Conservation (phyloP, 2,329 filamentous ascomycete species). For the Chaetomium globosum region DNA sequence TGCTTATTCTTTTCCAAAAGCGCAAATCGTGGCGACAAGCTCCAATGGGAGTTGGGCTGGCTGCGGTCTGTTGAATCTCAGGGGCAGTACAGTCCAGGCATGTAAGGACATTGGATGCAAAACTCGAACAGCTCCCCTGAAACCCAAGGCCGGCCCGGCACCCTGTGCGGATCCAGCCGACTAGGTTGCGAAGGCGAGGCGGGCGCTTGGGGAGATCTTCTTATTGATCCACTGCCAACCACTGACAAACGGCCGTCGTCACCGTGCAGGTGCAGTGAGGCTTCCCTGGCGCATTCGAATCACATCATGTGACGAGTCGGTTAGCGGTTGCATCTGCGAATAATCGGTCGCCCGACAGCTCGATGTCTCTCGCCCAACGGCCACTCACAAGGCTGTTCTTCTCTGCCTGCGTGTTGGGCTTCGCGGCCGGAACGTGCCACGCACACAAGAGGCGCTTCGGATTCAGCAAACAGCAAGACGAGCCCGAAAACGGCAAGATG, state of each 20-base stretch:
- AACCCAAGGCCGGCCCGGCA: neutral
- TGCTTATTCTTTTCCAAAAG: neutral
- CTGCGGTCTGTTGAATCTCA: slow-evolving; percentile 8
- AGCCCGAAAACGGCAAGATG: slow-evolving; percentile 8
- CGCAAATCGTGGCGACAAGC: neutral
- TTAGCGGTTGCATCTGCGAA: neutral
- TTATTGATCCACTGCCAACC: slow-evolving; percentile 29
- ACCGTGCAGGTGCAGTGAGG: slow-evolving; percentile 3
- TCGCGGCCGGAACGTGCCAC: slow-evolving; percentile 26
- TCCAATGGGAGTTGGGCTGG: neutral
- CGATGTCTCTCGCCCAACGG: slow-evolving; percentile 12
- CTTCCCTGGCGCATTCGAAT: slow-evolving; percentile 15
- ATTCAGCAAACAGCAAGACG: slow-evolving; percentile 10
- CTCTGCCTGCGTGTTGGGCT: slow-evolving; percentile 13
- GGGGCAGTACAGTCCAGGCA: neutral
- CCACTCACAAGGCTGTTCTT: slow-evolving; percentile 5
- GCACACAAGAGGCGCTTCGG: neutral
- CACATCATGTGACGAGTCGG: slow-evolving; percentile 27
- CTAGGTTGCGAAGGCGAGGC: slow-evolving; percentile 24
- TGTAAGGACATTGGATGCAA: neutral
- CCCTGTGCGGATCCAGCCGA: slow-evolving; percentile 24
- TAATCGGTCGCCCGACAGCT: slow-evolving; percentile 17
- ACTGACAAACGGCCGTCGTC: slow-evolving; percentile 20
- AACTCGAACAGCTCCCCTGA: neutral
- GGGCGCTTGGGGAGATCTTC: slow-evolving; percentile 29